Conservation (phyloP, 306 rosid species). For the Quercus dentata region DNA sequence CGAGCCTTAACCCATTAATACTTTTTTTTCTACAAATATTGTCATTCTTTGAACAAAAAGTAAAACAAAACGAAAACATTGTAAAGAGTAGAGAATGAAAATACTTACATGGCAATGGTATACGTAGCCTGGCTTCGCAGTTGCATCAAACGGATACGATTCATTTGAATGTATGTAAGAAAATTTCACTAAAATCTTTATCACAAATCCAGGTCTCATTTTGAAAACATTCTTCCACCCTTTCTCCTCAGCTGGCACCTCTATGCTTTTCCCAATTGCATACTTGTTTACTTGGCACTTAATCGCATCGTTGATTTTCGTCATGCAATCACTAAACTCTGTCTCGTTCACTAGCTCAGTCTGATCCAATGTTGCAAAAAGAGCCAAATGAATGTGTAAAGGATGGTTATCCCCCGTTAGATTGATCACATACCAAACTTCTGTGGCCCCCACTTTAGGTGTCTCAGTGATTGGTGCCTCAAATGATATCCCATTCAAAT, state of each 20-base stretch:
- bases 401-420: constrained; percentile 56
- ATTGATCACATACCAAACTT: constrained; percentile 53
- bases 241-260: constrained; percentile 34
- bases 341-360: constrained; percentile 41
- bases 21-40: too few relatives aligned
- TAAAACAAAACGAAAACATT: neutral
- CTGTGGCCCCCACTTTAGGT: constrained; percentile 40
- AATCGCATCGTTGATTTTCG: constrained; percentile 46
- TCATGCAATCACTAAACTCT: constrained; percentile 64
- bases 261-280: constrained; percentile 48
- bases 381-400: constrained; percentile 48
- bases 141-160: constrained; percentile 43
- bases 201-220: constrained; percentile 38
- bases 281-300: constrained; percentile 57
- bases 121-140: constrained; percentile 44
- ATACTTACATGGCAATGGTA: constrained; percentile 57
- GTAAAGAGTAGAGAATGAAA: neutral
- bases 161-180: constrained; percentile 38
- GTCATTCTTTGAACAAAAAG: neutral
- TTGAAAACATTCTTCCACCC: constrained; percentile 64
- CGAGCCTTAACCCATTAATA: too few relatives aligned
- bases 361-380: constrained; percentile 50
- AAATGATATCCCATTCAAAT: constrained; percentile 38
- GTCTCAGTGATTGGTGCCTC: constrained; percentile 40
- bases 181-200: constrained; percentile 39